Conservation (phyloP, 441 rosid species). For the Gossypium armourianum region DNA sequence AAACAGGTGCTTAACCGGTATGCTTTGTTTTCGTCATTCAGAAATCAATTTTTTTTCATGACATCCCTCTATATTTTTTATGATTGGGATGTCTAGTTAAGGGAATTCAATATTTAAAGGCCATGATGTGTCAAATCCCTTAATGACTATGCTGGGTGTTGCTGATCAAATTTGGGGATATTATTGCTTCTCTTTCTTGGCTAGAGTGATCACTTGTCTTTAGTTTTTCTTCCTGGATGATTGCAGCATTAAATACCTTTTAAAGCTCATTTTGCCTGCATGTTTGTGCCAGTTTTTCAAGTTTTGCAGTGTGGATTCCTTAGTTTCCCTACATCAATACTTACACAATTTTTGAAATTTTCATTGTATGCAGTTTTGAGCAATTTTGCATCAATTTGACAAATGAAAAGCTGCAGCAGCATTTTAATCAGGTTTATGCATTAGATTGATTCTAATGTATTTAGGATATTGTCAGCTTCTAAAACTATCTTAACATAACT, state of each 20-base stretch:
- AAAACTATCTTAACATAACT: constrained; percentile 3
- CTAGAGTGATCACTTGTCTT: not conserved
- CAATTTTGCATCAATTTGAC: constrained; percentile 74
- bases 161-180: not conserved
- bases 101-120: constrained; percentile 10
- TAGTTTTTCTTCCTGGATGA: not conserved
- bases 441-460: constrained; percentile 15
- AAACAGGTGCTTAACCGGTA: constrained; percentile 98
- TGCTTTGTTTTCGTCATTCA: constrained; percentile 56
- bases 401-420: constrained; percentile 72
- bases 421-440: constrained; percentile 58
- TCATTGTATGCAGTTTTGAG: constrained; percentile 49
- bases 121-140: not conserved
- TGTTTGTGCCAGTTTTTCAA: not conserved
- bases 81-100: constrained; percentile 17
- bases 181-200: constrained; percentile 11
- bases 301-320: constrained; percentile 2
- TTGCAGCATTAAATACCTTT: not conserved
- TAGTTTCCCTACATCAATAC: not conserved
- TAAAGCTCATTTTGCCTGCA: not conserved
- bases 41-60: constrained; percentile 27
- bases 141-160: not conserved
- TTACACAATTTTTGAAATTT: constrained; percentile 7
- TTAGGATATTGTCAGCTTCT: constrained; percentile 9
- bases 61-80: constrained; percentile 21